Base-by-base conservation (phyloP, 1,139 yeast genomes). In the Candida labiduridarum region DNA sequence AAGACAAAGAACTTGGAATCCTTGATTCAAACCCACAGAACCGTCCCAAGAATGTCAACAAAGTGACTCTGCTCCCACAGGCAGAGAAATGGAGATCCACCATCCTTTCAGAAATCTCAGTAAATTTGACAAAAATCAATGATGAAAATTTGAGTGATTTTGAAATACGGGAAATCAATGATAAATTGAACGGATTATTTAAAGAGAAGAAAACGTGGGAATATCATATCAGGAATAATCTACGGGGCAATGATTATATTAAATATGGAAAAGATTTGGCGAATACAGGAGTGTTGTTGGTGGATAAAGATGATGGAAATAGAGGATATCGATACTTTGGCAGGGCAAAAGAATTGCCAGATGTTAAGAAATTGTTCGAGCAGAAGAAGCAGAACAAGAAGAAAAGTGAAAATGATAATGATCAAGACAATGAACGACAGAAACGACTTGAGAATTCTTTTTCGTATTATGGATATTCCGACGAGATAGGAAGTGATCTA, bases 81-180 rank as follows among this genome's bases (percentile, higher is more conserved):
- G 91, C 96, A n/a, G 90, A 87, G 60, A 79, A 79, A 63, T 89
- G 91, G 89, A 69, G 96, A 47, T 68, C 74, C n/a, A 82, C 82
- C 52, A 79, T 89, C 7, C 60, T 85, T 6, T 71, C 78, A 45
- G 96, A 90, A 60, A 82, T 89, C 50, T 80, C 87, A 27, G 71
- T 76, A 18, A 81, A 82, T 56, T 69, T 87, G 41, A 76, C 87
- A 3, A 70, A 82, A 58, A 82, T 91, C 36, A 87, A 87, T 53
- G 96, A 90, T 62, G 67, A 72, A 0, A 68, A 82, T 9, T 60
- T 85, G 22, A 78, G 81, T 10, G 90, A 85, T 34, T 69, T 69
- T 41, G 88, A 86, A 58, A 67, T 91, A 1, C 71, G 96, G 44
- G 95, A 87, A 45, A 63, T 87, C 35, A 92, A 91, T 61, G 96